Evolutionary conservation across 2,329 filamentous ascomycete species (phyloP), one percentile per base, ranked within the genome.

Genomic region (Arthrobotrys conoides): DNA sequence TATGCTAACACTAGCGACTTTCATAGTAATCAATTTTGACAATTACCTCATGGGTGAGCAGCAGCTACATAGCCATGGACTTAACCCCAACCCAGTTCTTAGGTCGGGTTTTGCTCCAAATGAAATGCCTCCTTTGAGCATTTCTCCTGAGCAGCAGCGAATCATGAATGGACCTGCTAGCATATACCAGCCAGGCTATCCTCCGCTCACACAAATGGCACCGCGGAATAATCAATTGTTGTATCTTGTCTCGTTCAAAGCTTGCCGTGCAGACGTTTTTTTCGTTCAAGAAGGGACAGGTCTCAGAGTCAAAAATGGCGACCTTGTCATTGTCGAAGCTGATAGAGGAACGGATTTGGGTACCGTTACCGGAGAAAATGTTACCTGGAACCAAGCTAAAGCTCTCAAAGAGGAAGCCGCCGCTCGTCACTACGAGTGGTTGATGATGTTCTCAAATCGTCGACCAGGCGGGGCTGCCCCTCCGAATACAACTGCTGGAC

Each of bases 261-360:
- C 94, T 84, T 93, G 93, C 41, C 90, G 96, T 79, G 94, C 95
- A 44, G 96, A 98, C 83, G 93, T 98, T 9, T 99, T 97, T 84
- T 98, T 97, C 84, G 93, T 97, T 38, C 94, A 97, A 84, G 94
- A 97, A 84, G 94, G 95, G 78, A 98, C 94, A 5, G 96, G 96
- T 2, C 88, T 99, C 36, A 92, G 92, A 20, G 92, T 98, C 68
- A 96, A 94, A 82, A 91, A 91, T 18, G 96, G 96, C 36, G 96
- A 99, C 83, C 87, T 98, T 66, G 96, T 99, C 79, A 98, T 99
- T 81, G 94, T 97, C 18, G 96, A 99, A 85, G 96, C 96, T 24
- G 96, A 99, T 84, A 93, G 96, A 80, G 96, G 96, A 55, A 97
- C 94, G 22, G 96, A 99, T 83, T 88, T 99, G 41, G 96, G 96